These are phyloP conservation scores for Podaxis rugospora DNA, from an alignment of 768 basidiomycete genomes.

Conservation along the genomic window DNA sequence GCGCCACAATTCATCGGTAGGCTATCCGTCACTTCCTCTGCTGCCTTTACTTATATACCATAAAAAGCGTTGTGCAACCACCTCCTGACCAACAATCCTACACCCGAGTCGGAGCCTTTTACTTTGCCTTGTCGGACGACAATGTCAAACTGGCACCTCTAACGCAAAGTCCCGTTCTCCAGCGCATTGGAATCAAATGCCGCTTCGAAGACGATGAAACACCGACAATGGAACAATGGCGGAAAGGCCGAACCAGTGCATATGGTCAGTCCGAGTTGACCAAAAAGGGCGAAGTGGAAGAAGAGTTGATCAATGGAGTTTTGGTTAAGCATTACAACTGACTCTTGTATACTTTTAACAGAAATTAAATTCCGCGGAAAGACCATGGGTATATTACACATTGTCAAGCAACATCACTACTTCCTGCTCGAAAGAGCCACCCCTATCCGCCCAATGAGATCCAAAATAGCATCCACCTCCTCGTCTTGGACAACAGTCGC, in stretches of 20 bases:
- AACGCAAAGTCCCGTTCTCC: conserved; percentile 43
- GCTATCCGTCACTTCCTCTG: background rate
- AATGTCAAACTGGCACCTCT: conserved; percentile 41
- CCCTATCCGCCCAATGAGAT: conserved; percentile 56
- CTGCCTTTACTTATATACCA: background rate
- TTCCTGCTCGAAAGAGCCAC: conserved; percentile 42
- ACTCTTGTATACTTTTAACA: background rate
- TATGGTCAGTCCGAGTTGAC: conserved; percentile 47
- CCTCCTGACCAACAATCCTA: conserved; percentile 47
- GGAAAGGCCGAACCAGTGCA: conserved; percentile 43
- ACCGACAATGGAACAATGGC: conserved; percentile 50
- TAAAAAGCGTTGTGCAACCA: conserved; percentile 48
- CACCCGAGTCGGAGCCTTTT: conserved; percentile 53
- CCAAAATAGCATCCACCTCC: conserved; percentile 51
- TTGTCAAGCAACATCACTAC: background rate
- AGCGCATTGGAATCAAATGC: conserved; percentile 35
- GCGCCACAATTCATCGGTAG: conserved; percentile 48
- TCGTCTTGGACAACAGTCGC: conserved; percentile 44
- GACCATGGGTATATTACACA: background rate
- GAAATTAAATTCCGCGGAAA: background rate
- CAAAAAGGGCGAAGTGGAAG: conserved; percentile 42
- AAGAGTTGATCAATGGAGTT: conserved; percentile 51
- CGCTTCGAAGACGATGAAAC: conserved; percentile 34
- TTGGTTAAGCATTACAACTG: conserved; percentile 56
- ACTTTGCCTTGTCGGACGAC: conserved; percentile 53